Evolutionary conservation across 1,284 basidiomycete genomes (phyloP), one percentile per base, ranked within the genome.

Genomic region (Ustilago loliicola): DNA sequence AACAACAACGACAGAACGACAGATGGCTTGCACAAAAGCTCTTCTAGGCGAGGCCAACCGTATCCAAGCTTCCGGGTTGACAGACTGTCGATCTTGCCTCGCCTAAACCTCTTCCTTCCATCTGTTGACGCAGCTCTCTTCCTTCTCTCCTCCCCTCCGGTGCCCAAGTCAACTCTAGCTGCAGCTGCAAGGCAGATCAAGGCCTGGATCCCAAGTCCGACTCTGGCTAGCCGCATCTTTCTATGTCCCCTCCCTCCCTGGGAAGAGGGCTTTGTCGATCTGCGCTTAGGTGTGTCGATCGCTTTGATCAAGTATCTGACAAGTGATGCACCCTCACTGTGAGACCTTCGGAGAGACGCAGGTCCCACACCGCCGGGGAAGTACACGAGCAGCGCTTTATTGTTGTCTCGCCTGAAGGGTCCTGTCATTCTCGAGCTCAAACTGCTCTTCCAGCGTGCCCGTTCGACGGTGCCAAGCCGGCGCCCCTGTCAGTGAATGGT

Each of bases 61-160:
- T n/a, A 61, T 50, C 65, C 58, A 60, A 51, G 65, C 53, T 53
- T 64, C 47, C 50, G 65, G 53, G 71, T 72, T 72, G 71, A 72
- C 65, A 63, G 65, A 72, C 57, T 72, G 71, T 72, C 71, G 65
- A 72, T 72, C 71, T 48, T 67, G 45, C 57, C 64, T 66, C 70
- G 61, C 55, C 51, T 66, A 47, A 47, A 50, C 21, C 19, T 8
- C 15, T 19, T 34, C 45, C 52, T 51, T 52, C 38, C 38, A 32
- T 58, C 55, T 34, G 54, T 58, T 65, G 55, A 58, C 23, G 15
- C 56, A 47, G 40, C 55, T 53, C 50, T 53, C 17, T 27, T 47
- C 34, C 32, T 53, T 23, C 30, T 34, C 51, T 34, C 25, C 30
- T 1, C 19, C 30, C 19, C 29, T 21, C n/a, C 19, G 7, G 51